These are phyloP conservation scores for Cordyceps militaris DNA, from an alignment of 2,329 filamentous ascomycete species.

Conservation along the genomic window DNA sequence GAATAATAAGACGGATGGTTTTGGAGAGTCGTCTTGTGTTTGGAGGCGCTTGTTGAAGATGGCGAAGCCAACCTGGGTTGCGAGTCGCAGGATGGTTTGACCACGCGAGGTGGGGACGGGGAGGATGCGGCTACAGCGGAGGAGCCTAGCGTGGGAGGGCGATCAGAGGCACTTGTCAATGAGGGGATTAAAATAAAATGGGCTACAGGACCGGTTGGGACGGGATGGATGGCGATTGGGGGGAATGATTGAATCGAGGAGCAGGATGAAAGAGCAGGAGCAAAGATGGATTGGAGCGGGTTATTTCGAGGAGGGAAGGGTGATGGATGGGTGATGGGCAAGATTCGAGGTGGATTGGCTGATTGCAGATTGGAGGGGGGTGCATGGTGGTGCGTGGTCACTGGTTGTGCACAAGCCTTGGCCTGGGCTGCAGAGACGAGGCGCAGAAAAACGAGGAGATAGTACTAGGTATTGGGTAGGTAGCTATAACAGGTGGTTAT, in stretches of 20 bases:
- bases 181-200: background rate
- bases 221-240: background rate
- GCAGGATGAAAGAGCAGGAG: background rate
- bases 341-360: too few species aligned
- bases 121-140: slow-evolving; percentile 4
- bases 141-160: background rate
- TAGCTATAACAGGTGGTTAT: too few species aligned
- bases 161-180: background rate
- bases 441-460: too few species aligned
- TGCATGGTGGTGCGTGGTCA: too few species aligned
- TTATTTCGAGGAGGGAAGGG: background rate
- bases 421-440: too few species aligned
- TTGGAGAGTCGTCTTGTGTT: background rate
- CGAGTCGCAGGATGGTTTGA: slow-evolving; percentile 7
- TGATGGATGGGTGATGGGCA: background rate
- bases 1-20: background rate
- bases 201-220: background rate
- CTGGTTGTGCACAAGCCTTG: too few species aligned
- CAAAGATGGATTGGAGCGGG: background rate
- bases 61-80: background rate
- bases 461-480: too few species aligned
- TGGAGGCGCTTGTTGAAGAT: background rate
- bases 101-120: slow-evolving; percentile 10
- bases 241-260: too few species aligned
- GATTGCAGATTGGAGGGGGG: too few species aligned